These are phyloP conservation scores for Fusarium sp. DNA, from an alignment of 2,329 filamentous ascomycete genomes.

Conservation along the genomic window DNA sequence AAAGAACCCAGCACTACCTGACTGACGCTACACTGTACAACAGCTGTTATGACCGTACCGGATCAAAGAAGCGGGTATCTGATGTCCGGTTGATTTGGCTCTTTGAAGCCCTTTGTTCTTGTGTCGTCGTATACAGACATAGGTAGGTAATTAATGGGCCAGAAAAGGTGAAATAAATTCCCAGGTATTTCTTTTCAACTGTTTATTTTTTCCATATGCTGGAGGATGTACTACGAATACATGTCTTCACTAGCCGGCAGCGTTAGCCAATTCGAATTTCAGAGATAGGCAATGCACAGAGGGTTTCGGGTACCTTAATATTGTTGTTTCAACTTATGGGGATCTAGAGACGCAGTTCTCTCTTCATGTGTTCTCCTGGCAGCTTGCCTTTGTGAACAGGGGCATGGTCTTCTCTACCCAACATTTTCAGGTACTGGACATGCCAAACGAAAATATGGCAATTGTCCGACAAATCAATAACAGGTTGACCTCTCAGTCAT, in stretches of 20 bases:
- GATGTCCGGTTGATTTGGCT: not conserved
- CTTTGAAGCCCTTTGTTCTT: not conserved
- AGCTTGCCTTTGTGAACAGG: not conserved
- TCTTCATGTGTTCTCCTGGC: not conserved
- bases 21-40: not conserved
- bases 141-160: not conserved
- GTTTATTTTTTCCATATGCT: not conserved
- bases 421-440: not conserved
- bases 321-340: not conserved
- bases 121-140: not conserved
- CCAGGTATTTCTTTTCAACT: not conserved
- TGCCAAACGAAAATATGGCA: not conserved
- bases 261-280: not conserved
- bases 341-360: not conserved
- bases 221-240: not conserved
- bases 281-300: not conserved
- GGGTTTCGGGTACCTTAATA: not conserved
- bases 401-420: not conserved
- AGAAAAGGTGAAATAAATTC: not conserved
- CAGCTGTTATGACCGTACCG: not conserved
- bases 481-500: not conserved
- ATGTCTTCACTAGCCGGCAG: not conserved
- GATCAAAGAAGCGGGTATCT: not conserved
- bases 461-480: no score
- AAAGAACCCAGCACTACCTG: not conserved